Conservation (phyloP, 331 rosid genomes). For the Stylosanthes scabra region DNA sequence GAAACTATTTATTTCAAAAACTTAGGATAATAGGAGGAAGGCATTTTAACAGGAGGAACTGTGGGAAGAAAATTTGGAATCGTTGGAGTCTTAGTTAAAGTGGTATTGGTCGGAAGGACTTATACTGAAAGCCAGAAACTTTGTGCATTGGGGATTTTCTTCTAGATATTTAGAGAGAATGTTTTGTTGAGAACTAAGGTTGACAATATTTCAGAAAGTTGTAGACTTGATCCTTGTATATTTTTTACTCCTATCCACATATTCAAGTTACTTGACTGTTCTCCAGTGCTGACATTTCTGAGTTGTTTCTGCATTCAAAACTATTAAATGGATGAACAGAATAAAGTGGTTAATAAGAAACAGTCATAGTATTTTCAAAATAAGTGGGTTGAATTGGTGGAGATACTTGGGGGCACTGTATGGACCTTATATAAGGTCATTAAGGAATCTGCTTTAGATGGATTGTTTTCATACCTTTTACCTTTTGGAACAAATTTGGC, state of each 20-base stretch:
- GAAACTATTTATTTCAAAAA: too few species aligned
- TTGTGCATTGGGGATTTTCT: constrained; percentile 26
- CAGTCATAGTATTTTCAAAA: not conserved
- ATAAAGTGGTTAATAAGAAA: constrained; percentile 22
- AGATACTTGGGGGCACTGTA: constrained; percentile 9
- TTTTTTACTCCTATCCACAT: not conserved
- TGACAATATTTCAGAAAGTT: constrained; percentile 12
- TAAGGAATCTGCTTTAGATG: not conserved
- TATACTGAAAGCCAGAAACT: constrained; percentile 6
- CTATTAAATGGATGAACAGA: constrained; percentile 15
- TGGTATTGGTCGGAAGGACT: constrained; percentile 12
- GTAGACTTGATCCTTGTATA: constrained; percentile 27
- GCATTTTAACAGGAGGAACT: not conserved
- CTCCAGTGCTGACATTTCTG: not conserved
- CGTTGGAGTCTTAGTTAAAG: not conserved
- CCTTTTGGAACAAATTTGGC: not conserved
- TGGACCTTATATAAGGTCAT: constrained; percentile 12
- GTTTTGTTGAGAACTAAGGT: not conserved
- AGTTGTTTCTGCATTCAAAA: constrained; percentile 24
- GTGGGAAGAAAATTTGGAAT: constrained; percentile 9
- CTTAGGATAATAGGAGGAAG: too few species aligned
- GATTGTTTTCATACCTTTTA: not conserved
- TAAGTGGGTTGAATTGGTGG: not conserved
- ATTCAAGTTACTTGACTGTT: not conserved
- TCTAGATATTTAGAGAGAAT: not conserved